Conservation (phyloP, 2,329 filamentous ascomycete genomes). For the Aaosphaeria pasadenensis region DNA sequence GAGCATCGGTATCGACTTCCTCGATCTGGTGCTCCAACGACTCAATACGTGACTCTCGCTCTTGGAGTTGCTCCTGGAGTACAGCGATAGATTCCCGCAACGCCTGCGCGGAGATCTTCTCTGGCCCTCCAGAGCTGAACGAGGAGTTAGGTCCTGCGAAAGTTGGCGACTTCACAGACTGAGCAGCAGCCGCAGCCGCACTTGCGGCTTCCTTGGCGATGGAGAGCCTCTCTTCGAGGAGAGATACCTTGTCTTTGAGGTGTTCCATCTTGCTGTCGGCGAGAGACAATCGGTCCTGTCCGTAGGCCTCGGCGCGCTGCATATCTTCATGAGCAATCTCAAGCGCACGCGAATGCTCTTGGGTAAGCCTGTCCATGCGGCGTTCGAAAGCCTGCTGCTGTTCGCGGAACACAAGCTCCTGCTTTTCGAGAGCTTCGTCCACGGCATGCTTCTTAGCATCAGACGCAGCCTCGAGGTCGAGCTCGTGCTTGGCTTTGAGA, state of each 20-base stretch:
- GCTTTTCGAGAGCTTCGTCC: constrained; percentile 51
- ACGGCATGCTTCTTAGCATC: constrained; percentile 63
- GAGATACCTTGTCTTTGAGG: constrained; percentile 77
- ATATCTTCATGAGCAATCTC: constrained; percentile 76
- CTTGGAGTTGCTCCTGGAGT: constrained; percentile 92
- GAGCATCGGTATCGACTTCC: constrained; percentile 71
- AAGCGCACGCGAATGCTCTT: constrained; percentile 62
- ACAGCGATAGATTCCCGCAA: constrained; percentile 95
- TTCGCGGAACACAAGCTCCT: constrained; percentile 55
- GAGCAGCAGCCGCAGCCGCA: constrained; percentile 70
- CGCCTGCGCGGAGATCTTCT: constrained; percentile 91
- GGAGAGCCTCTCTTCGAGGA: constrained; percentile 87
- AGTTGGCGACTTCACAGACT: constrained; percentile 47
- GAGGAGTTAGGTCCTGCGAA: constrained; percentile 23
- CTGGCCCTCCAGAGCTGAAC: constrained; percentile 55
- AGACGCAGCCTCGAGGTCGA: constrained; percentile 78
- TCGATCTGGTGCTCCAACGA: constrained; percentile 71
- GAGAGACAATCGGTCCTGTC: constrained; percentile 76
- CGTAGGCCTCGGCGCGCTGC: constrained; percentile 73
- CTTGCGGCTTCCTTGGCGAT: constrained; percentile 84
- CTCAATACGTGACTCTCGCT: constrained; percentile 87
- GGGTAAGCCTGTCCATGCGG: constrained; percentile 42
- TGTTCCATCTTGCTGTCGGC: constrained; percentile 82
- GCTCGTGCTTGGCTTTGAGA: constrained; percentile 74
- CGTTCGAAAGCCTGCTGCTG: constrained; percentile 41